Evolutionary conservation across 306 rosid species (phyloP).

Genomic region (Alnus glutinosa): DNA sequence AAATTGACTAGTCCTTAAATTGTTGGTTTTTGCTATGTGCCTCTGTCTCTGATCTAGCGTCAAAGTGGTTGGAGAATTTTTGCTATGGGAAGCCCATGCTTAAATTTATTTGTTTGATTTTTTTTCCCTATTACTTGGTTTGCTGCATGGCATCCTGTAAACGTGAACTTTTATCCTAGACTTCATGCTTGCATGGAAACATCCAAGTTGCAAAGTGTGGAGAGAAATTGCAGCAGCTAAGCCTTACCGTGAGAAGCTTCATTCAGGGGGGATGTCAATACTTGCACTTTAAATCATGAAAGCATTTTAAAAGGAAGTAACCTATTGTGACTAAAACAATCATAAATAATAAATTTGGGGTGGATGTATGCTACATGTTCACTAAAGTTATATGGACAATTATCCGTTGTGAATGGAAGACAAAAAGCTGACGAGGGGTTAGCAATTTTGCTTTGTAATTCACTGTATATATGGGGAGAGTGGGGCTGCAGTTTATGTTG

Average conservation of each 20-base stretch:
- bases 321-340: not conserved
- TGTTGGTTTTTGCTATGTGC: no score
- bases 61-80: no score
- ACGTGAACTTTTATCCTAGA: not conserved
- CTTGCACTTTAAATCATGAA: not conserved
- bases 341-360: not conserved
- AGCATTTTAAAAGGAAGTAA: not conserved
- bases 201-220: not conserved
- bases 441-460: not conserved
- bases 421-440: not conserved
- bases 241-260: not conserved
- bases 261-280: not conserved
- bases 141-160: no score
- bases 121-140: no score
- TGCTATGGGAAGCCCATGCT: no score
- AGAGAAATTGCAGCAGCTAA: not conserved
- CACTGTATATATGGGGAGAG: not conserved
- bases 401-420: not conserved
- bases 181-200: not conserved
- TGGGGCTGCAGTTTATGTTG: not conserved
- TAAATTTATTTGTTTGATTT: no score
- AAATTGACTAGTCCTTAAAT: no score
- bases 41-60: no score
- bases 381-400: not conserved
- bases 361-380: not conserved